Evolutionary conservation across 2,329 filamentous ascomycete species (phyloP).

Genomic region (Clonostachys sp.): DNA sequence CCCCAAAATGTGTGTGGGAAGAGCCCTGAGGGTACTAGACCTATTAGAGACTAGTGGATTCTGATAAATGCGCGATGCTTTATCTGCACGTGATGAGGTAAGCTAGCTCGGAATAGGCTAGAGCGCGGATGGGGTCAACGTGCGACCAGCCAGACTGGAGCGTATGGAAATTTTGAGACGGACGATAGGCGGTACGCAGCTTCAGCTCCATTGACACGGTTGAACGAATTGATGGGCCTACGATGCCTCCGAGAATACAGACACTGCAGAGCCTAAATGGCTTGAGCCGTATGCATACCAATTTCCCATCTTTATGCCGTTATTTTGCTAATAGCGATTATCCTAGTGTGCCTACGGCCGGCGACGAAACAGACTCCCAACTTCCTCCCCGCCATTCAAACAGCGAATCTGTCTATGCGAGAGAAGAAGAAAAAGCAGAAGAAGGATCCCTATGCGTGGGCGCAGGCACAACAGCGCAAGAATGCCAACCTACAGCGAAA

Average conservation of each 20-base stretch:
- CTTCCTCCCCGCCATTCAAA: constrained; percentile 57
- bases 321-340: constrained; percentile 12
- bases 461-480: constrained; percentile 79
- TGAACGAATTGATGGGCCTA: constrained; percentile 15
- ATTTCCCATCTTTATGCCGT: background rate
- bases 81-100: constrained; percentile 21
- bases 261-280: constrained; percentile 54
- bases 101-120: background rate
- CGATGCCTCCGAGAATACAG: constrained; percentile 66
- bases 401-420: constrained; percentile 57
- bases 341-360: constrained; percentile 56
- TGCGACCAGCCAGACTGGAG: background rate
- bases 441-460: constrained; percentile 77
- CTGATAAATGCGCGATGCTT: background rate
- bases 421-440: constrained; percentile 63
- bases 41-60: constrained; percentile 6
- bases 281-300: constrained; percentile 48
- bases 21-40: constrained; percentile 25
- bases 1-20: constrained; percentile 32
- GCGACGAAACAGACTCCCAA: constrained; percentile 39
- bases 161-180: constrained; percentile 6
- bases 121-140: too few relatives aligned
- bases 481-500: constrained; percentile 76
- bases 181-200: background rate
- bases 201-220: background rate